phyloP scores from a whole-genome alignment of 169 alveolate species.

The Eimeria praecox region DNA sequence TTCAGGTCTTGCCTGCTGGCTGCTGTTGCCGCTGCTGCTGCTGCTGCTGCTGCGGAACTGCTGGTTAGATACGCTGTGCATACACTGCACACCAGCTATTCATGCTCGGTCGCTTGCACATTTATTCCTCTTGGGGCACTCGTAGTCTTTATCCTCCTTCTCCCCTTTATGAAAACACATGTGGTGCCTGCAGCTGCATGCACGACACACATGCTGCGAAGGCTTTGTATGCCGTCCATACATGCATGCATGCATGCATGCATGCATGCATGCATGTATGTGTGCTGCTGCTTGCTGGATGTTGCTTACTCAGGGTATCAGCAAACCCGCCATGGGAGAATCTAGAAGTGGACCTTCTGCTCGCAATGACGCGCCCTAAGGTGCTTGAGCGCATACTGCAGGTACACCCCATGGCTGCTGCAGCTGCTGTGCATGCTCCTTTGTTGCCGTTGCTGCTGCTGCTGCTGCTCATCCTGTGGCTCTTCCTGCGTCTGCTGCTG shows the following conservation, averaged over 20 bases:
- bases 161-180: no score
- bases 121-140: no score
- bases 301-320: not conserved
- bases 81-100: not conserved
- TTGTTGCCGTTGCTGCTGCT: not conserved
- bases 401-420: slow-evolving; percentile 23
- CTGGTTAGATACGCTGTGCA: not conserved
- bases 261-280: not conserved
- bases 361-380: slow-evolving; percentile 81
- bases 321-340: not conserved
- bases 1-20: not conserved
- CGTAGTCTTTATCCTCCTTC: no score
- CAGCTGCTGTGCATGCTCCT: not conserved
- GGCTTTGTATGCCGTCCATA: not conserved
- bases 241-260: not conserved
- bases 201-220: not conserved
- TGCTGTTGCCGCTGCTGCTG: no score
- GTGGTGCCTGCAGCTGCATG: not conserved
- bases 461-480: not conserved
- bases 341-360: slow-evolving; percentile 54
- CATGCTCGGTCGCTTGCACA: no score
- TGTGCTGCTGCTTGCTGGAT: slow-evolving; percentile 4
- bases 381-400: slow-evolving; percentile 73
- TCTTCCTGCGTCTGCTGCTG: no score
- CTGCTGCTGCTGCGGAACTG: not conserved